phyloP scores from a whole-genome alignment of 2,329 filamentous ascomycete genomes.

The Aspergillus luchuensis region DNA sequence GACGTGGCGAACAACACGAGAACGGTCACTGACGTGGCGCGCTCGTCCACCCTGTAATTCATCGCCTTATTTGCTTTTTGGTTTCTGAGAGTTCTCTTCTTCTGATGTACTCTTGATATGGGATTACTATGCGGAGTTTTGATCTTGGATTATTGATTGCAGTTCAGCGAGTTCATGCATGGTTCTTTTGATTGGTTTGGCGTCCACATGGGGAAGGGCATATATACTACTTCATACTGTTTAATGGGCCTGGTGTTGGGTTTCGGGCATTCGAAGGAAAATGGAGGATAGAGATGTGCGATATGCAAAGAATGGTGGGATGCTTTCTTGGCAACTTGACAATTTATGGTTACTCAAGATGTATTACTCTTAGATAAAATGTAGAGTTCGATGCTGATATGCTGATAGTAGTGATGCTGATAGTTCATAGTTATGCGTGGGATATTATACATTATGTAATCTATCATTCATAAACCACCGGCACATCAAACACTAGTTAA shows the following conservation, averaged over 20 bases:
- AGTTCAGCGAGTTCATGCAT: slow-evolving; percentile 15
- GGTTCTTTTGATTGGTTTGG: slow-evolving; percentile 4
- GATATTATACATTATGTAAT: too few species aligned
- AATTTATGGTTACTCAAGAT: too few species aligned
- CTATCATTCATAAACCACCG: too few species aligned
- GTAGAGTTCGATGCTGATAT: not conserved
- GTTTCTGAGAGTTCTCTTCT: not conserved
- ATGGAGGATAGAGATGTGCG: too few species aligned
- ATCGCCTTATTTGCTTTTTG: not conserved
- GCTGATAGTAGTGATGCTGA: not conserved
- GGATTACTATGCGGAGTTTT: not conserved
- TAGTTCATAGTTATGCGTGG: too few species aligned
- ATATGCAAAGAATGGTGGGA: not conserved
- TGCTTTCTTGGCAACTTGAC: not conserved
- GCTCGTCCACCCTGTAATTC: not conserved
- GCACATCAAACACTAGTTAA: too few species aligned
- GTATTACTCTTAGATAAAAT: too few species aligned
- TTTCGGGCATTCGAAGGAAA: not conserved
- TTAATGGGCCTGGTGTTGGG: not conserved
- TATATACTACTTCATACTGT: slow-evolving; percentile 1
- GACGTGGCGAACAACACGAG: slow-evolving; percentile 18
- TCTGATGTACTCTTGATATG: not conserved
- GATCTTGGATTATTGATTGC: not conserved
- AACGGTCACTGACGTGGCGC: slow-evolving; percentile 15
- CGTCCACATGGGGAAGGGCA: not conserved